These are phyloP conservation scores for Raphanus hybrid DNA, from an alignment of 441 rosid species.

Conservation along the genomic window DNA sequence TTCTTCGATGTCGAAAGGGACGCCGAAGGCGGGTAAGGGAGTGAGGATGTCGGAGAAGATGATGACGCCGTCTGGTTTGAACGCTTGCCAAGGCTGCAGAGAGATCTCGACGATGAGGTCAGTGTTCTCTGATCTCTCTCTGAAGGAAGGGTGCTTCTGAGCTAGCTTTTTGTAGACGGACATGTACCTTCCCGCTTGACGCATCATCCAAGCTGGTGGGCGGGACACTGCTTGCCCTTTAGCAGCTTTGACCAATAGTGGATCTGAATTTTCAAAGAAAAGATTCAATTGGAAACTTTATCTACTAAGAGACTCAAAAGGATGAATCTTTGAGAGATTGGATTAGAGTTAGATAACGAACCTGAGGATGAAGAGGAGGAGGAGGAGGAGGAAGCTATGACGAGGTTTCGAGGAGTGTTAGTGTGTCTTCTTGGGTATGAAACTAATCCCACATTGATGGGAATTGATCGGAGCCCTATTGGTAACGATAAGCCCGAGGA, in stretches of 20 bases:
- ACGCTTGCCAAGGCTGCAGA: constrained; percentile 97
- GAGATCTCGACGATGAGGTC: constrained; percentile 93
- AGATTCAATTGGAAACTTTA: not conserved
- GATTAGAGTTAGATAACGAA: not conserved
- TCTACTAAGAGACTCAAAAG: not conserved
- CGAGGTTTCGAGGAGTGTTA: constrained; percentile 36
- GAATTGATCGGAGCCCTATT: constrained; percentile 46
- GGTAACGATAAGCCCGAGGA: constrained; percentile 45
- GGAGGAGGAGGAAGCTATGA: constrained; percentile 50
- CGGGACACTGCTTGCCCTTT: constrained; percentile 76
- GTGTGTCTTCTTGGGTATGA: constrained; percentile 39
- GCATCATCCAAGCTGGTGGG: constrained; percentile 99
- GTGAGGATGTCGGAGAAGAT: constrained; percentile 97
- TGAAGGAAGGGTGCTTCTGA: constrained; percentile 87
- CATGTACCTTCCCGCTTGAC: constrained; percentile 99
- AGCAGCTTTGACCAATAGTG: constrained; percentile 89
- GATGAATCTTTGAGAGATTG: constrained; percentile 3
- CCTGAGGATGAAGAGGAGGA: constrained; percentile 28
- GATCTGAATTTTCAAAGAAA: constrained; percentile 50
- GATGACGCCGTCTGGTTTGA: constrained; percentile 89
- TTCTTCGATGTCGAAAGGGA: constrained; percentile 94
- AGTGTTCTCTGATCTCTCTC: constrained; percentile 93
- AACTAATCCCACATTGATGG: constrained; percentile 41
- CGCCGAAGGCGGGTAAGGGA: constrained; percentile 92
- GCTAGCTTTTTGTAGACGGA: constrained; percentile 94